A percentile compares a stretch with the other conserved stretches of the same genome.
phyloP scores from a whole-genome alignment of 1,284 basidiomycete genomes.

The Sanguinoderma infundibulare region DNA sequence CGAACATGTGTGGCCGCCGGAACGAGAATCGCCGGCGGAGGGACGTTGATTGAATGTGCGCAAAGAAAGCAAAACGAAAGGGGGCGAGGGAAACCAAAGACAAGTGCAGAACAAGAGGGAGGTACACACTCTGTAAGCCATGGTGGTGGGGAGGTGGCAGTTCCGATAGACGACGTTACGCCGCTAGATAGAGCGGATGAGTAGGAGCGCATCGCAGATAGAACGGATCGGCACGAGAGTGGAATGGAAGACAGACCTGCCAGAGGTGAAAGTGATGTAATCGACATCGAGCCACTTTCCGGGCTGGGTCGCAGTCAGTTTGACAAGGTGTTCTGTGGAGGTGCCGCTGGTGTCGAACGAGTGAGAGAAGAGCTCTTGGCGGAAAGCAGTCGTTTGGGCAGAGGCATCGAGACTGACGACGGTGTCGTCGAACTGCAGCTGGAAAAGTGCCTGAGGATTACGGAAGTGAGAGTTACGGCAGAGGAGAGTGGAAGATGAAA shows the following conservation, averaged over 20 bases:
- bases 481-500: not conserved
- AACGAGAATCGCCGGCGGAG: not conserved
- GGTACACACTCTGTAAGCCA: conserved; percentile 19
- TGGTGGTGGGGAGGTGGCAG: conserved; percentile 20
- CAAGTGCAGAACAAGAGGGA: not conserved
- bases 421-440: conserved; percentile 32
- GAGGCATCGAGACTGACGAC: conserved; percentile 26
- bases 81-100: not conserved
- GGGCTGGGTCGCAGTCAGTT: conserved; percentile 22
- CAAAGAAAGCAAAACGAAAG: not conserved
- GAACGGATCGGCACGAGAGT: not conserved
- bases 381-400: conserved; percentile 26
- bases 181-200: not conserved
- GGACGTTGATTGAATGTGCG: not conserved
- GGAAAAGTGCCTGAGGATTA: conserved; percentile 27
- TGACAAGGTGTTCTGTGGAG: conserved; percentile 26
- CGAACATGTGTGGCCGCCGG: not conserved
- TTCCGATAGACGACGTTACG: conserved; percentile 6
- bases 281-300: conserved; percentile 35
- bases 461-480: not conserved
- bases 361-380: conserved; percentile 31
- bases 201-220: not conserved
- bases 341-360: conserved; percentile 16
- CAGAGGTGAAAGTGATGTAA: conserved; percentile 31
- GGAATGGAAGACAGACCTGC: conserved; percentile 18